phyloP scores from a whole-genome alignment of 345 rosid species.

The Citrus maxima region DNA sequence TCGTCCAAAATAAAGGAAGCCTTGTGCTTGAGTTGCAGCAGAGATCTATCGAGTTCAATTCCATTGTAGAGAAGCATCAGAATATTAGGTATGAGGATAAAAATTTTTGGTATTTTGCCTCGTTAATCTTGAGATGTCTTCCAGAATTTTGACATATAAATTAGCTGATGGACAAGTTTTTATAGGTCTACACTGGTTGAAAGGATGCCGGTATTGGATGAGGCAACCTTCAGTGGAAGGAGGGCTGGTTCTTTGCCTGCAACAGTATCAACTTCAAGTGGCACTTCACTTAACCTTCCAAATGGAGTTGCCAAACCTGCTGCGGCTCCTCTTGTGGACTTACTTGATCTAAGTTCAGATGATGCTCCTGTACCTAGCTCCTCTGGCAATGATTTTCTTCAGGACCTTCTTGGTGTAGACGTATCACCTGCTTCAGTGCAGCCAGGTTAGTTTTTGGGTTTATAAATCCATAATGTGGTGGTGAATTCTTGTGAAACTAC shows the following conservation, averaged over 20 bases:
- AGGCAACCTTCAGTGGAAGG: constrained; percentile 87
- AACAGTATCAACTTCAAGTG: constrained; percentile 58
- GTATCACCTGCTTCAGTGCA: constrained; percentile 49
- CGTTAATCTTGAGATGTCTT: constrained; percentile 7
- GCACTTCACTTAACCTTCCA: constrained; percentile 68
- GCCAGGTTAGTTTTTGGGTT: constrained; percentile 52
- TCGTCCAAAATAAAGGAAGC: constrained; percentile 74
- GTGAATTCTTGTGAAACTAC: constrained; percentile 2
- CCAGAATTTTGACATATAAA: constrained; percentile 6
- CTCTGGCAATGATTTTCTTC: constrained; percentile 84
- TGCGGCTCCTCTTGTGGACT: constrained; percentile 78
- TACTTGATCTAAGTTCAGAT: constrained; percentile 81
- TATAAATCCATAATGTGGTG: neutral
- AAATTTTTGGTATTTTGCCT: constrained; percentile 2
- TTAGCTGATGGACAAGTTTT: constrained; percentile 30
- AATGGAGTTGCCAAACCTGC: constrained; percentile 76
- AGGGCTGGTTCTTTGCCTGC: constrained; percentile 77
- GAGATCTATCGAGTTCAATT: constrained; percentile 87
- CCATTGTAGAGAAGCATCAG: constrained; percentile 84
- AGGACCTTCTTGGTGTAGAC: constrained; percentile 91
- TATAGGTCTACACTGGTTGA: constrained; percentile 86
- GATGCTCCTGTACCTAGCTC: constrained; percentile 73
- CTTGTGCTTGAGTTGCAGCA: constrained; percentile 99
- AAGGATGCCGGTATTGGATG: constrained; percentile 98
- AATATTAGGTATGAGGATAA: constrained; percentile 56